Evolutionary conservation across 148 eudicot genomes (phyloP).

Genomic region (Rhododendron ovatum): DNA sequence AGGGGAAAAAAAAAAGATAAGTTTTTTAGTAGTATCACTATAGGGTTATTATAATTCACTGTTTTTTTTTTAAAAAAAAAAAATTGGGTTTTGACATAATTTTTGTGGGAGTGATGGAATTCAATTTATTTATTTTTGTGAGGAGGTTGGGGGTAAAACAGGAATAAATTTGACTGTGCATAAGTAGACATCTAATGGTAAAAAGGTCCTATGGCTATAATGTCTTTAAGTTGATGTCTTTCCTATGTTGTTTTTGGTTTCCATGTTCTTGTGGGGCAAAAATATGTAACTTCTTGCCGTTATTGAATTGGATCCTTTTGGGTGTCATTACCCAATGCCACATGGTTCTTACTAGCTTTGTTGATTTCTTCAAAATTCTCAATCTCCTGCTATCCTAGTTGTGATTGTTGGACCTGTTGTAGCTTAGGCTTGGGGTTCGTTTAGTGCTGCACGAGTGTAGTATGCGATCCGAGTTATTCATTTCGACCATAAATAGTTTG

Average conservation of each 20-base stretch:
- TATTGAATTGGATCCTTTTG: background rate
- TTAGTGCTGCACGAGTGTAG: no score
- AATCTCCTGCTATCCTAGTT: background rate
- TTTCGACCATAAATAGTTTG: no score
- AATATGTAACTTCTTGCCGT: background rate
- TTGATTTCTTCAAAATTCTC: background rate
- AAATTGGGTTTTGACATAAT: background rate
- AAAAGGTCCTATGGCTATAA: no score
- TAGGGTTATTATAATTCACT: background rate
- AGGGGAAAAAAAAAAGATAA: background rate
- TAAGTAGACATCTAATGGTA: background rate
- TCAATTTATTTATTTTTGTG: constrained; percentile 13
- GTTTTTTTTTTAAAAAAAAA: background rate
- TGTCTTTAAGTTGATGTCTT: background rate
- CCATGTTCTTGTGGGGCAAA: background rate
- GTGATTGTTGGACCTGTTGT: background rate
- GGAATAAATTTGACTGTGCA: constrained; percentile 14
- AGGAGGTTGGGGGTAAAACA: background rate
- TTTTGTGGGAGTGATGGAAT: background rate
- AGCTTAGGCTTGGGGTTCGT: background rate
- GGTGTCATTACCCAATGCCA: background rate
- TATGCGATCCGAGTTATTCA: no score
- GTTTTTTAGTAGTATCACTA: background rate
- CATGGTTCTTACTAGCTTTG: background rate
- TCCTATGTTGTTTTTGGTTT: background rate